These are phyloP conservation scores for Curvularia spicifera DNA, from an alignment of 2,329 filamentous ascomycete genomes.

Conservation along the genomic window DNA sequence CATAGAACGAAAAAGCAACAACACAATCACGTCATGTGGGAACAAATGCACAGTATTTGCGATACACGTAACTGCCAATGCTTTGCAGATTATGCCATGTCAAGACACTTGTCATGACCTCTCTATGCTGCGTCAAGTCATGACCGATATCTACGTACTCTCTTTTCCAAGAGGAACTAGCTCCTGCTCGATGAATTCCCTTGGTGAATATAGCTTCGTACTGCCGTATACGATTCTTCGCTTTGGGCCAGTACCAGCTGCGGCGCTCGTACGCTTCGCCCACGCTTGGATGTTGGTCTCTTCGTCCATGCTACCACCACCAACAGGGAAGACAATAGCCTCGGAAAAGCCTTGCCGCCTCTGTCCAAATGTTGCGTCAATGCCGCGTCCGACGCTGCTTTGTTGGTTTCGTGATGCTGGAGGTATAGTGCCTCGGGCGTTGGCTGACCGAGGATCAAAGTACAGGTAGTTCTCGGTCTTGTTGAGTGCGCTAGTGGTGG, in stretches of 20 bases:
- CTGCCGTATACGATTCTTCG: slow-evolving; percentile 93
- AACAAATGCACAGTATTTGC: neutral
- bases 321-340: slow-evolving; percentile 88
- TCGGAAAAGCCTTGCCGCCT: slow-evolving; percentile 87
- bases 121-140: neutral
- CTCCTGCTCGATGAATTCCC: slow-evolving; percentile 65
- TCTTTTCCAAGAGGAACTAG: slow-evolving; percentile 64
- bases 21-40: neutral
- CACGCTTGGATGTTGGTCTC: slow-evolving; percentile 98
- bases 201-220: slow-evolving; percentile 73
- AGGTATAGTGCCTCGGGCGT: slow-evolving; percentile 89
- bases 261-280: slow-evolving; percentile 76
- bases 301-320: slow-evolving; percentile 97
- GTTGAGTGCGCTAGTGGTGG: slow-evolving; percentile 87
- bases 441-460: slow-evolving; percentile 93
- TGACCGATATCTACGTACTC: slow-evolving; percentile 27
- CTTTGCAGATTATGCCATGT: neutral
- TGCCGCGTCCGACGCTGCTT: slow-evolving; percentile 61
- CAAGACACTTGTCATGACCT: neutral
- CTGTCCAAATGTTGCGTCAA: slow-evolving; percentile 87
- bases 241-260: slow-evolving; percentile 61
- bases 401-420: slow-evolving; percentile 62
- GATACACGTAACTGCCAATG: neutral
- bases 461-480: slow-evolving; percentile 98
- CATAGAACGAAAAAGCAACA: neutral